Evolutionary conservation across 2,329 filamentous ascomycete species (phyloP).

Genomic region (Dothidotthia symphoricarpi): DNA sequence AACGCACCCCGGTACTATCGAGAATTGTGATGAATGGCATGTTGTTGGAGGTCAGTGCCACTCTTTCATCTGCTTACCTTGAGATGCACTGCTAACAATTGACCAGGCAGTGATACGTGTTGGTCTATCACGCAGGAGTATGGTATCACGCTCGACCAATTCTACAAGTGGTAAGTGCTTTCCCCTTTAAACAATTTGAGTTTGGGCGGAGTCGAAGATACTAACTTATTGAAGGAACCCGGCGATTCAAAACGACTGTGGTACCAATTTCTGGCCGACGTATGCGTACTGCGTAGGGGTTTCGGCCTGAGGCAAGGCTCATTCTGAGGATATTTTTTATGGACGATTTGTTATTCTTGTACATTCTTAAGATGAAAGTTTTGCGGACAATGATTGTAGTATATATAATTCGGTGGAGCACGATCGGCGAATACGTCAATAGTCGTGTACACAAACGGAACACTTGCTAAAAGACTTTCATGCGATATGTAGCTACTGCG

Average conservation of each 20-base stretch:
- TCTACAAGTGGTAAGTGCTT: constrained; percentile 5
- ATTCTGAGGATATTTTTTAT: constrained; percentile 2
- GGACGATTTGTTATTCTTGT: constrained; percentile 3
- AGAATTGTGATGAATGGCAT: constrained; percentile 8
- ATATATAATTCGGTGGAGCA: constrained; percentile 6
- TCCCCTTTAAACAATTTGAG: constrained; percentile 6
- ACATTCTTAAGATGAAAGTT: constrained; percentile 3
- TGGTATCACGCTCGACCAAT: constrained; percentile 5
- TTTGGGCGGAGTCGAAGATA: constrained; percentile 3
- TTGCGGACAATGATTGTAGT: constrained; percentile 2
- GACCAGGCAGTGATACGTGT: constrained; percentile 5
- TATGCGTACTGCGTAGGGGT: constrained; percentile 4
- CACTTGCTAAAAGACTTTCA: constrained; percentile 5
- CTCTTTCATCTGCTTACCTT: constrained; percentile 7
- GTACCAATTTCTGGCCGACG: constrained; percentile 4
- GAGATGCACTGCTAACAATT: constrained; percentile 9
- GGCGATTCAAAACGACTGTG: constrained; percentile 3
- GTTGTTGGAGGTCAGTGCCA: constrained; percentile 8
- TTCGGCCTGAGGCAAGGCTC: constrained; percentile 3
- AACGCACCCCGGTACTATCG: constrained; percentile 6
- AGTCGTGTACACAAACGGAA: constrained; percentile 5
- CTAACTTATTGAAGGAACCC: constrained; percentile 5
- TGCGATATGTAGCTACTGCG: constrained; percentile 4
- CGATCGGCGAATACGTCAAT: constrained; percentile 5
- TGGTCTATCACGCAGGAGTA: constrained; percentile 6